Evolutionary conservation across 2,329 filamentous ascomycete species (phyloP).

Genomic region (Ceratocystis lukuohia): DNA sequence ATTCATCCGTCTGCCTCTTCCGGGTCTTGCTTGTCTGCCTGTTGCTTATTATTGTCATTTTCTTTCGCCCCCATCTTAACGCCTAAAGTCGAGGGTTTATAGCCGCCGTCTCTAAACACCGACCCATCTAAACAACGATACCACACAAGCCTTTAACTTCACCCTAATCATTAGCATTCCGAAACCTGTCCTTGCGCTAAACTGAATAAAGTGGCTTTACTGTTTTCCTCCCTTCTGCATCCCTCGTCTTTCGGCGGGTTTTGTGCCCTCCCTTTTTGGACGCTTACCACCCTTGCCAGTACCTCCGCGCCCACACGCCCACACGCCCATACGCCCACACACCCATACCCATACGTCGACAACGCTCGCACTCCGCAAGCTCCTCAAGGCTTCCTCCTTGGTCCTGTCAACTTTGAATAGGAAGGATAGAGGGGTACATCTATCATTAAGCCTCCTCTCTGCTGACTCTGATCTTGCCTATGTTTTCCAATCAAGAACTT

Average conservation of each 20-base stretch:
- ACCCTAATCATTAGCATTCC: no score
- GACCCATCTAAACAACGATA: neutral
- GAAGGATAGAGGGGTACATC: neutral
- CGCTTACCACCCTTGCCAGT: neutral
- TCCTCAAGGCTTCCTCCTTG: neutral
- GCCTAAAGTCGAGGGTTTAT: neutral
- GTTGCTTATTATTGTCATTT: neutral
- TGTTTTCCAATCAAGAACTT: neutral
- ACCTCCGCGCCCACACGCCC: no score
- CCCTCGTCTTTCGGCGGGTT: neutral
- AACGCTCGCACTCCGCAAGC: neutral
- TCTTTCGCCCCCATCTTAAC: neutral
- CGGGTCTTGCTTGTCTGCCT: neutral
- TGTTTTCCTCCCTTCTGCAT: neutral
- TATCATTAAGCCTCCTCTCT: neutral
- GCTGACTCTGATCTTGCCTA: neutral
- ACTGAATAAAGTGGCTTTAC: no score
- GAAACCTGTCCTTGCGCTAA: no score
- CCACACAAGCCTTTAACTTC: neutral
- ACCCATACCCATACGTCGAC: no score
- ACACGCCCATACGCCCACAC: no score
- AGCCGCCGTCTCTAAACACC: slow-evolving; percentile 4
- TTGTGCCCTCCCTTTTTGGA: neutral
- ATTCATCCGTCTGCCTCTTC: neutral
- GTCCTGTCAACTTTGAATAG: slow-evolving; percentile 1